These are phyloP conservation scores for Camelina hispida DNA, from an alignment of 345 rosid genomes.

Conservation along the genomic window DNA sequence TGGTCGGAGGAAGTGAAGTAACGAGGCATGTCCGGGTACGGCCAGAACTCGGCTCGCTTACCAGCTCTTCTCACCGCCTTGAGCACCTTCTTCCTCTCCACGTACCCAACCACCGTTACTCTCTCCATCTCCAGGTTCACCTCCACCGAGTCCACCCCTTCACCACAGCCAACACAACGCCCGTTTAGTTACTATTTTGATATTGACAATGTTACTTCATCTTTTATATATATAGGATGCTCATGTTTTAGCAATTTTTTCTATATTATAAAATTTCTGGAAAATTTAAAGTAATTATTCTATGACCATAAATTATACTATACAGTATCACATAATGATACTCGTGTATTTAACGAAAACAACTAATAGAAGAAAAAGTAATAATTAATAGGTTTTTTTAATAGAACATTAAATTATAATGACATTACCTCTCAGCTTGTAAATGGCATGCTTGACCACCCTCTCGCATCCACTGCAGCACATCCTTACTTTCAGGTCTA, in stretches of 20 bases:
- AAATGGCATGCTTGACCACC: slow-evolving; percentile 82
- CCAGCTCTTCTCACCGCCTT: slow-evolving; percentile 87
- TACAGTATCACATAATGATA: not conserved
- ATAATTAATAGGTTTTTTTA: not conserved
- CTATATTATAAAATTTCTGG: not conserved
- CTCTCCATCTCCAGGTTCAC: slow-evolving; percentile 76
- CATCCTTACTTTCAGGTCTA: slow-evolving; percentile 93
- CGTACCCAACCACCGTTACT: slow-evolving; percentile 84
- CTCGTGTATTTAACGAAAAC: not conserved
- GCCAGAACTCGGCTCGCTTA: slow-evolving; percentile 95
- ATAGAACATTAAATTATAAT: not conserved
- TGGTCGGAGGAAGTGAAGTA: slow-evolving; percentile 73
- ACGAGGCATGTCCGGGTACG: slow-evolving; percentile 75
- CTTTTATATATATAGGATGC: not conserved
- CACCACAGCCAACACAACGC: slow-evolving; percentile 9
- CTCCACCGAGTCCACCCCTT: slow-evolving; percentile 87
- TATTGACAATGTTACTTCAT: not conserved
- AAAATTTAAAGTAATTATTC: not conserved
- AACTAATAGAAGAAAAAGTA: not conserved
- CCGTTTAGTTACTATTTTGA: not conserved
- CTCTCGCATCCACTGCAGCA: slow-evolving; percentile 96
- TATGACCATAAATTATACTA: not conserved
- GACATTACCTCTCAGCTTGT: slow-evolving; percentile 77
- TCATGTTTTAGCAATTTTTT: not conserved
- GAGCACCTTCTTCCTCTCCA: slow-evolving; percentile 85